Evolutionary conservation across 148 eudicot genomes (phyloP).

Genomic region (Heliosperma pusillum): DNA sequence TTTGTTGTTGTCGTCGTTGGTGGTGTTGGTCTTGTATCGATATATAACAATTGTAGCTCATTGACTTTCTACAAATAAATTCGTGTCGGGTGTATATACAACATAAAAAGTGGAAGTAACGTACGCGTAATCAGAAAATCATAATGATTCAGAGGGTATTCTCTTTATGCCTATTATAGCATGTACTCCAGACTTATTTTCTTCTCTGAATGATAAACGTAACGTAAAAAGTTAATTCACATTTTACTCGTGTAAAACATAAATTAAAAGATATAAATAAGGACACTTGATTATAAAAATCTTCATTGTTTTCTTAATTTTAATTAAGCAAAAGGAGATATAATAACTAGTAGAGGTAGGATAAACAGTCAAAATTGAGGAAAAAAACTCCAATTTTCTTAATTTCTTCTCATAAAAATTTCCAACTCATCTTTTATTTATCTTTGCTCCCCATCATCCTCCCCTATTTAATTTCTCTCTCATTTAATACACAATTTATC

Average conservation of each 20-base stretch:
- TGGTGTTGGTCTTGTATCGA: no score
- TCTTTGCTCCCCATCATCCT: background rate
- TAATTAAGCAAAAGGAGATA: slow-evolving; percentile 14
- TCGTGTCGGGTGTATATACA: no score
- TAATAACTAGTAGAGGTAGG: slow-evolving; percentile 8
- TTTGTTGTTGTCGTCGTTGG: no score
- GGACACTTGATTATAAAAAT: background rate
- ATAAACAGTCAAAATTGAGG: background rate
- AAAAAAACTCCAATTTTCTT: background rate
- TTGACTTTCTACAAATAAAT: no score
- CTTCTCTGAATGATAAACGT: background rate
- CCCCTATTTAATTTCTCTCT: background rate
- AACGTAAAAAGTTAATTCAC: background rate
- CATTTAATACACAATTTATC: background rate
- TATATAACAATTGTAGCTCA: no score
- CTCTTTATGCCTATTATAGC: background rate
- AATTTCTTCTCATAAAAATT: slow-evolving; percentile 3
- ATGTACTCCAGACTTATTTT: background rate
- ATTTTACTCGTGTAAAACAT: background rate
- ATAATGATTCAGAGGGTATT: background rate
- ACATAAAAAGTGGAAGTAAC: background rate
- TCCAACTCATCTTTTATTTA: background rate
- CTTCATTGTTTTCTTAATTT: background rate
- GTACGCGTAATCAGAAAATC: background rate
- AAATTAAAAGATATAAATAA: background rate